Evolutionary conservation across 176 grass and related monocot species (phyloP), one percentile per base, ranked within the genome.

Genomic region (Aegilops longissima): DNA sequence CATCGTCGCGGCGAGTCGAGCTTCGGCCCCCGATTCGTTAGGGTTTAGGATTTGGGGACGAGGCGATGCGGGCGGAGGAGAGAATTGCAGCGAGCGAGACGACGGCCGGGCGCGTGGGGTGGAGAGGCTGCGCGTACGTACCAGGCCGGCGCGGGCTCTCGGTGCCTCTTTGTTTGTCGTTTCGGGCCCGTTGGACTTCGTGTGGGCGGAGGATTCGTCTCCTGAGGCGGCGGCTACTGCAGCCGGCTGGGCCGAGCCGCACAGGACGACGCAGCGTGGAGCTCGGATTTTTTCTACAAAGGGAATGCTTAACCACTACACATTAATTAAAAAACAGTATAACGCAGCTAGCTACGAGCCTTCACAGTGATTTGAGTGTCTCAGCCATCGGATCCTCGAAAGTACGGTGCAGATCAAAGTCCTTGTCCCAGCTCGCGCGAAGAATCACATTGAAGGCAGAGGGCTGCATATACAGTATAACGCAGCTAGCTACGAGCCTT

Each of bases 41-140:
- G 86, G 80, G 86, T 88, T 83, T 83, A 76, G 61, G 45, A 39
- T 64, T 81, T 79, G 68, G 17, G 27, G 54, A 6, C 16, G 54
- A 1, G 54, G 27, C 85, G 31, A 20, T 23, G 69, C 21, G 58
- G 58, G 69, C 20, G 58, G 58, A 3, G 77, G 54, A 2, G 51
- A 54, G 54, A 59, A 78, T 34, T 63, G 77, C 47, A 34, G 39
- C 44, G 85, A 61, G 14, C 54, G 78, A 21, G 78, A 74, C 56
- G 67, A 34, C 9, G 52, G 67, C 25, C 66, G 18, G 25, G 21
- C 11, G 31, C 76, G 59, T 12, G 42, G 42, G 42, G 51, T 54
- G 51, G 51, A 54, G 51, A 18, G 78, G 59, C 23, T 45, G 44
- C 24, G 73, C 10, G 12, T 20, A 23, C 24, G 5, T 75, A 75